Evolutionary conservation across 2,329 filamentous ascomycete genomes (phyloP).

Genomic region (Ophiostoma pallidulum): DNA sequence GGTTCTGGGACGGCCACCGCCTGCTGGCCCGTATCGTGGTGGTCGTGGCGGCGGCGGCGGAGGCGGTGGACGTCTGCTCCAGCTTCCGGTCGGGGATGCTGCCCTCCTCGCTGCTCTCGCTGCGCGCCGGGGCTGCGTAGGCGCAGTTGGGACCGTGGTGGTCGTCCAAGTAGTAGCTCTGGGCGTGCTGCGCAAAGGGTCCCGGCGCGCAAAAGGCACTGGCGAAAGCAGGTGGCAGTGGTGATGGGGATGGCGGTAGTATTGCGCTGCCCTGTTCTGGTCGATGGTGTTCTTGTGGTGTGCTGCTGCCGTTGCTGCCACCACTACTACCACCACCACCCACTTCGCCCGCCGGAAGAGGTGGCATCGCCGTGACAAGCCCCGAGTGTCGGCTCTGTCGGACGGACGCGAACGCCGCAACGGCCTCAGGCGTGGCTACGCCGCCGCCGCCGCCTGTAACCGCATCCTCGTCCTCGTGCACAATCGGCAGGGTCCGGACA

Average conservation of each 20-base stretch:
- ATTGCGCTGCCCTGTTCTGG: neutral
- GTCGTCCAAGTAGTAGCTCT: neutral
- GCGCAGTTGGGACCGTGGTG: slow-evolving; percentile 1
- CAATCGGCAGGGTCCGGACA: slow-evolving; percentile 28
- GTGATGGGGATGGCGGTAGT: neutral
- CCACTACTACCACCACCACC: neutral
- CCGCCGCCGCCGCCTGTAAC: no score
- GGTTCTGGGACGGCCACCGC: slow-evolving; percentile 3
- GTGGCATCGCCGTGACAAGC: slow-evolving; percentile 18
- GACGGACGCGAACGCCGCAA: slow-evolving; percentile 17
- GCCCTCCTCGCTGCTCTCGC: slow-evolving; percentile 14
- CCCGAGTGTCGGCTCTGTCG: slow-evolving; percentile 17
- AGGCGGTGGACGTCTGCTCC: neutral
- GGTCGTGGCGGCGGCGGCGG: no score
- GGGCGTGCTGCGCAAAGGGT: no score
- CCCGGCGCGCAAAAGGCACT: no score
- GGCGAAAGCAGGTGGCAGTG: neutral
- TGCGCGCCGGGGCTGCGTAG: slow-evolving; percentile 5
- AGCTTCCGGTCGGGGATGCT: slow-evolving; percentile 3
- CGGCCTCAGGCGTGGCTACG: slow-evolving; percentile 11
- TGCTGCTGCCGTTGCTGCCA: neutral
- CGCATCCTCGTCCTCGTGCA: slow-evolving; percentile 26
- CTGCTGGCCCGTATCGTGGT: neutral
- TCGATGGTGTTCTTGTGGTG: neutral
- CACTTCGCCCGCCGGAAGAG: neutral